Base-by-base conservation (phyloP, 805 yeast genomes). In the Wickerhamomyces silvicola region DNA sequence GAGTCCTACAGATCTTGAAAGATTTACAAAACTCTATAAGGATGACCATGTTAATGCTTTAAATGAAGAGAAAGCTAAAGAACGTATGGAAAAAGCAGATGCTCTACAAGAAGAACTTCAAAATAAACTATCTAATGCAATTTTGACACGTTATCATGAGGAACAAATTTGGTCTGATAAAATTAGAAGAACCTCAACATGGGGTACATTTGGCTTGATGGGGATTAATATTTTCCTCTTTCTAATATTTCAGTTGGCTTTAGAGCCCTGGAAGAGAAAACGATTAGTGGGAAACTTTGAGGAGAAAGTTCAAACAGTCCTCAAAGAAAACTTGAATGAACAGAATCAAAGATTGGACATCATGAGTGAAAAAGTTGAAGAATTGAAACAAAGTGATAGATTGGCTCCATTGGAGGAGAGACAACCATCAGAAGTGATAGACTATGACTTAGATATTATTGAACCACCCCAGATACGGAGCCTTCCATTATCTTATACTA, bases 141-240 rank as follows among this genome's bases (percentile, higher is more conserved):
- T 92, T 12, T 64, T 90, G 49, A 78, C 87, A 2, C 65, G 97
- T 45, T 92, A 92, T 49, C 95, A 90, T 41, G 97, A 92, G 54
- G 99, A 92, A 50, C 97, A 92, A 57, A 76, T 92, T 7, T 92
- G 98, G 97, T 85, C 96, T 2, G 98, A 92, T 59, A 88, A 88
- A 57, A 92, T 92, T 38, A 67, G 98, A 39, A 72, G 88, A 43
- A 86, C 94, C 5, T 84, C 95, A 6, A 88, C 97, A 0, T 92
- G 96, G 94, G 98, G 97, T 3, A 92, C 99, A 0, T 77, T 92
- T 69, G 62, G 79, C 4, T 66, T 92, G 26, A 86, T 88, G 94
- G 92, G 86, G 1, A 70, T 86, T 41, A 92, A 92, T 60, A 69
- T 90, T 17, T 31, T 82, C 7, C 56, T 94, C 18, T 87, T 92